A percentile compares a stretch with the other conserved stretches of the same genome.
phyloP scores from a whole-genome alignment of 2,329 filamentous ascomycete species.

The Xylaria multiplex region DNA sequence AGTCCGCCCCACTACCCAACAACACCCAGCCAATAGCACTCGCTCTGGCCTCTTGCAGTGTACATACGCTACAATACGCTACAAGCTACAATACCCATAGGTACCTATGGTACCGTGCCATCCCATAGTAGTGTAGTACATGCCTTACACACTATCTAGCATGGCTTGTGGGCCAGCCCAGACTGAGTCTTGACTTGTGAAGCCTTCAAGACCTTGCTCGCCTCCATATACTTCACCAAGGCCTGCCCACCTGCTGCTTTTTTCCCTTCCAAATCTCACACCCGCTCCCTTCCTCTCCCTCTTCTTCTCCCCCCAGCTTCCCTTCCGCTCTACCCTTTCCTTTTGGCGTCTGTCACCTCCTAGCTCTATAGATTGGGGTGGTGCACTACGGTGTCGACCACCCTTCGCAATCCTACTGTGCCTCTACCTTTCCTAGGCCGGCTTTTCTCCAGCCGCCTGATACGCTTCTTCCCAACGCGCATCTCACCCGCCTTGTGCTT shows the following conservation, averaged over 20 bases:
- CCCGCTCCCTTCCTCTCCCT: slow-evolving; percentile 41
- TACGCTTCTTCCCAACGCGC: slow-evolving; percentile 26
- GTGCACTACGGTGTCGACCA: slow-evolving; percentile 47
- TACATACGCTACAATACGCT: slow-evolving; percentile 2
- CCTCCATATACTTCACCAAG: slow-evolving; percentile 51
- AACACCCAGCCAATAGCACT: slow-evolving; percentile 32
- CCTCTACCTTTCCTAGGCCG: slow-evolving; percentile 1
- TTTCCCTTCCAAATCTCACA: slow-evolving; percentile 39
- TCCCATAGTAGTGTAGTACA: too few relatives aligned
- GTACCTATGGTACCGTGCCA: too few relatives aligned
- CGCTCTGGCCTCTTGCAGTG: slow-evolving; percentile 4
- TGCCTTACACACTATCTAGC: slow-evolving; percentile 38
- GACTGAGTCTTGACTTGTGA: slow-evolving; percentile 38
- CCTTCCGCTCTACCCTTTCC: slow-evolving; percentile 48
- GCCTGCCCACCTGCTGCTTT: slow-evolving; percentile 38
- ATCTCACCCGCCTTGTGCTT: slow-evolving; percentile 26
- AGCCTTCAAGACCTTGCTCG: slow-evolving; percentile 39
- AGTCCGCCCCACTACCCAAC: slow-evolving; percentile 23
- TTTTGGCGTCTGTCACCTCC: slow-evolving; percentile 36
- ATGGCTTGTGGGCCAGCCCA: slow-evolving; percentile 32
- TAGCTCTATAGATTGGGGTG: slow-evolving; percentile 44
- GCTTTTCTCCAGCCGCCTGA: slow-evolving; percentile 25
- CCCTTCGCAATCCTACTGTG: slow-evolving; percentile 35
- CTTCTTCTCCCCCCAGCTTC: slow-evolving; percentile 40
- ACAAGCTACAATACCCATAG: not conserved